Conservation (phyloP, 2,329 filamentous ascomycete genomes). For the Trichoderma sp. region DNA sequence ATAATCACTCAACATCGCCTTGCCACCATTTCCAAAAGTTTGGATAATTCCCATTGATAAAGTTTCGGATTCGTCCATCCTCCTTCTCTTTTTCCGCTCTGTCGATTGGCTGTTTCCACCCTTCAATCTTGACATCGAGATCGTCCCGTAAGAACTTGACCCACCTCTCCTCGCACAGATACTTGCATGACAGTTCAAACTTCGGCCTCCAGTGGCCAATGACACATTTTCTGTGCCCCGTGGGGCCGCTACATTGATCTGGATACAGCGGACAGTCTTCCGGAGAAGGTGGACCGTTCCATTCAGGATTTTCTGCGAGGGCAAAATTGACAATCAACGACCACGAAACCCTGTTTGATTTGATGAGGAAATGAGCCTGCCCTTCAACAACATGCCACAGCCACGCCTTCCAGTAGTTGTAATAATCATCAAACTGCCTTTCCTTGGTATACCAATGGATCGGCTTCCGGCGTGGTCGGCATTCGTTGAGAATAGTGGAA, state of each 20-base stretch:
- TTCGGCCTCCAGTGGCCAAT: slow-evolving; percentile 14
- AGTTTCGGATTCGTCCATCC: not conserved
- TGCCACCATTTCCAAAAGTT: not conserved
- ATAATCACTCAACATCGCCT: not conserved
- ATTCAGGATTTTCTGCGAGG: not conserved
- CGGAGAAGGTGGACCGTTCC: not conserved
- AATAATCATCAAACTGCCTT: not conserved
- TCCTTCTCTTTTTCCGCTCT: not conserved
- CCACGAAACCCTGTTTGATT: not conserved
- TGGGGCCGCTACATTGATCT: not conserved
- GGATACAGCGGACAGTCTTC: not conserved
- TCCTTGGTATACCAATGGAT: not conserved
- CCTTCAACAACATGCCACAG: slow-evolving; percentile 12
- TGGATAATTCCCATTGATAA: not conserved
- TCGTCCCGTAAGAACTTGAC: not conserved
- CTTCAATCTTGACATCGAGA: not conserved
- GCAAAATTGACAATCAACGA: slow-evolving; percentile 18
- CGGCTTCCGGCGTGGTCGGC: not conserved
- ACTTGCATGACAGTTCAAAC: slow-evolving; percentile 14
- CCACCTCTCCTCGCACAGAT: slow-evolving; percentile 15
- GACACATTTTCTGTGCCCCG: not conserved
- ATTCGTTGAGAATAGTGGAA: slow-evolving; percentile 8
- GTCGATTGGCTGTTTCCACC: not conserved
- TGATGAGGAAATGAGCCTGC: not conserved
- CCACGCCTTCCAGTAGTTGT: slow-evolving; percentile 12